A percentile compares a stretch with the other conserved stretches of the same genome.
Evolutionary conservation across 371 early-diverging fungal genomes (phyloP).

Genomic region (Saksenaea vasiformis): DNA sequence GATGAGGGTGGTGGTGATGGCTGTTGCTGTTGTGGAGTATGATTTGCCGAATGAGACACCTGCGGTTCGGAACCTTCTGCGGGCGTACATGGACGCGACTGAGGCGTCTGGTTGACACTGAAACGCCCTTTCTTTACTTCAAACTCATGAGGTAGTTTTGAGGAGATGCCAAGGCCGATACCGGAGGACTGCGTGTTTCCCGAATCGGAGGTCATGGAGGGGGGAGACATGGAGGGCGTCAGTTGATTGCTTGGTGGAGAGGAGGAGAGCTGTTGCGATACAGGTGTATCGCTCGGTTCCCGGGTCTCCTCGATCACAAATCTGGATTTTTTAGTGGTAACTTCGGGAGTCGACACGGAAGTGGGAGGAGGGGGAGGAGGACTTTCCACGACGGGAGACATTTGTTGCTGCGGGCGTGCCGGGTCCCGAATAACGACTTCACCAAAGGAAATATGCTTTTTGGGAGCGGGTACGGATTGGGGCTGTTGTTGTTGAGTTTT

Average conservation of each 20-base stretch:
- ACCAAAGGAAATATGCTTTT: slow-evolving; percentile 53
- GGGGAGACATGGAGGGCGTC: slow-evolving; percentile 9
- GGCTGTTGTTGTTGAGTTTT: neutral
- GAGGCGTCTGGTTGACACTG: slow-evolving; percentile 49
- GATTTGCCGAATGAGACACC: neutral
- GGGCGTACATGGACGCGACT: slow-evolving; percentile 3
- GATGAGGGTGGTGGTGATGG: neutral
- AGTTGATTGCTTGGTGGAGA: slow-evolving; percentile 34
- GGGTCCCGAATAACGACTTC: slow-evolving; percentile 46
- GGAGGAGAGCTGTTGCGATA: slow-evolving; percentile 32
- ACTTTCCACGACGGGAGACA: slow-evolving; percentile 1
- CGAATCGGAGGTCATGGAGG: slow-evolving; percentile 2
- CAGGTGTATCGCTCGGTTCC: slow-evolving; percentile 10
- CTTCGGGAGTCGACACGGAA: slow-evolving; percentile 8
- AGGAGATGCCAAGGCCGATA: neutral
- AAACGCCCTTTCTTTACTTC: slow-evolving; percentile 69
- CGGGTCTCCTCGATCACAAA: slow-evolving; percentile 54
- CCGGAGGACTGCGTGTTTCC: slow-evolving; percentile 3
- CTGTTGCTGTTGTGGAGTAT: slow-evolving; percentile 4
- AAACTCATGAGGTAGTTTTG: slow-evolving; percentile 10
- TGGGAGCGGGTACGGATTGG: slow-evolving; percentile 8
- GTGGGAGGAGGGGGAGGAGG: too few species aligned
- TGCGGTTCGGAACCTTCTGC: slow-evolving; percentile 3
- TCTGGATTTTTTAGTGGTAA: slow-evolving; percentile 46
- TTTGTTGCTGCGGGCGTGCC: slow-evolving; percentile 3